phyloP scores from a whole-genome alignment of 2,329 filamentous ascomycete species.

The Calcarisporium arbuscula region DNA sequence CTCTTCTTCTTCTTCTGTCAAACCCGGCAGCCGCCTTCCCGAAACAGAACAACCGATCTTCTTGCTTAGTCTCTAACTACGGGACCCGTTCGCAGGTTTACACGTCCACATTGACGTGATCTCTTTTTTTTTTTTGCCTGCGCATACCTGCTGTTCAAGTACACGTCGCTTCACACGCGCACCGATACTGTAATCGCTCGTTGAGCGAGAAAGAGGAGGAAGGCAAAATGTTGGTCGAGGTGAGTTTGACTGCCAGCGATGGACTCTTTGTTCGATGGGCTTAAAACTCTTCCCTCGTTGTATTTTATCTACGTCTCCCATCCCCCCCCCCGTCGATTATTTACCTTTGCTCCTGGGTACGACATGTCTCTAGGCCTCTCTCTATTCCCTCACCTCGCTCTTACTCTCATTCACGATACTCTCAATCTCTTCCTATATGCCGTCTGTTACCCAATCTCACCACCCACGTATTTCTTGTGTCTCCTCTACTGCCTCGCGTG shows the following conservation, averaged over 20 bases:
- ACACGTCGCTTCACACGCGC: slow-evolving; percentile 4
- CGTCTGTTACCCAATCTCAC: too few species aligned
- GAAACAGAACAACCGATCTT: too few species aligned
- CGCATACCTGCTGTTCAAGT: slow-evolving; percentile 10
- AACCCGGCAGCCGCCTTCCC: too few species aligned
- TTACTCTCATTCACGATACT: too few species aligned
- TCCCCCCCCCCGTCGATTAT: neutral
- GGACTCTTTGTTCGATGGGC: neutral
- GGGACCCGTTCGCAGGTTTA: too few species aligned
- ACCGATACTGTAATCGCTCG: neutral
- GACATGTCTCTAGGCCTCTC: too few species aligned
- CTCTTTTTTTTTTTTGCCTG: slow-evolving; percentile 2
- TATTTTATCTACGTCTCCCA: neutral
- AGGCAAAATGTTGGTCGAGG: slow-evolving; percentile 28
- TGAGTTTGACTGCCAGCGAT: slow-evolving; percentile 18
- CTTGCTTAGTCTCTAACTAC: too few species aligned
- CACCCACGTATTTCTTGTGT: too few species aligned
- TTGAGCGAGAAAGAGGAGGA: slow-evolving; percentile 3
- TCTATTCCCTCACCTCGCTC: neutral
- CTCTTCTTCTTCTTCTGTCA: too few species aligned
- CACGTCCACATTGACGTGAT: too few species aligned
- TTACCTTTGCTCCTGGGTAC: neutral
- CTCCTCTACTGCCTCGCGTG: too few species aligned
- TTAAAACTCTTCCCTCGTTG: neutral
- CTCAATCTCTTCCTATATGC: too few species aligned